phyloP scores from a whole-genome alignment of 371 early-diverging fungal species.

The Mucor lusitanicus region DNA sequence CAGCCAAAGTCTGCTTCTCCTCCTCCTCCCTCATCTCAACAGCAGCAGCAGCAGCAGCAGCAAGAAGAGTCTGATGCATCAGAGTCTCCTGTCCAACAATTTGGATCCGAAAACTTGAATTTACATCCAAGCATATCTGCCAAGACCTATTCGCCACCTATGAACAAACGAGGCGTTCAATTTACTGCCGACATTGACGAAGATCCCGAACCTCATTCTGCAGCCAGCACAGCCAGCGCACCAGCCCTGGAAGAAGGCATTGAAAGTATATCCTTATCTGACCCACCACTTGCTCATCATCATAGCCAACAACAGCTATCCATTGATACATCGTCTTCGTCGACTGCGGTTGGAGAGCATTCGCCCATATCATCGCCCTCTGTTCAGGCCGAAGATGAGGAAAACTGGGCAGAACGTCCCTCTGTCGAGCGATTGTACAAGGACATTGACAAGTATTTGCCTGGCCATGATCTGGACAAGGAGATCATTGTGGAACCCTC shows the following conservation, averaged over 20 bases:
- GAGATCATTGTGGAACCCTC: conserved; percentile 68
- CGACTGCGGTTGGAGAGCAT: not conserved
- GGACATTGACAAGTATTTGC: conserved; percentile 78
- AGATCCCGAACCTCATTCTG: not conserved
- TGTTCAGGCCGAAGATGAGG: conserved; percentile 26
- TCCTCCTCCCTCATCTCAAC: not conserved
- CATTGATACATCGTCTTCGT: conserved; percentile 13
- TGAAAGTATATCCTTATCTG: conserved; percentile 12
- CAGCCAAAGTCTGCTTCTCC: not conserved
- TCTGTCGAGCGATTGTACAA: conserved; percentile 72
- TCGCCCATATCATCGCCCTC: conserved; percentile 19
- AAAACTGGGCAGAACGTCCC: conserved; percentile 70
- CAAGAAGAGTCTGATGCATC: not conserved
- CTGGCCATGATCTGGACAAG: conserved; percentile 79
- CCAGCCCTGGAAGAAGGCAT: conserved; percentile 14
- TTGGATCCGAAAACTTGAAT: conserved; percentile 22
- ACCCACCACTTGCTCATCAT: conserved; percentile 11
- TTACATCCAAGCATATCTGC: conserved; percentile 29
- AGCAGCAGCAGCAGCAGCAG: too few species aligned
- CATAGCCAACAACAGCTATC: not conserved
- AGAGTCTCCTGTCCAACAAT: conserved; percentile 10
- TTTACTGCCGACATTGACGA: not conserved
- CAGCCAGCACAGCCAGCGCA: conserved; percentile 6
- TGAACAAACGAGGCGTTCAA: conserved; percentile 8
- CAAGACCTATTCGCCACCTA: conserved; percentile 12